These are phyloP conservation scores for Microcyclospora pomicola DNA, from an alignment of 2,329 filamentous ascomycete genomes.

Conservation along the genomic window DNA sequence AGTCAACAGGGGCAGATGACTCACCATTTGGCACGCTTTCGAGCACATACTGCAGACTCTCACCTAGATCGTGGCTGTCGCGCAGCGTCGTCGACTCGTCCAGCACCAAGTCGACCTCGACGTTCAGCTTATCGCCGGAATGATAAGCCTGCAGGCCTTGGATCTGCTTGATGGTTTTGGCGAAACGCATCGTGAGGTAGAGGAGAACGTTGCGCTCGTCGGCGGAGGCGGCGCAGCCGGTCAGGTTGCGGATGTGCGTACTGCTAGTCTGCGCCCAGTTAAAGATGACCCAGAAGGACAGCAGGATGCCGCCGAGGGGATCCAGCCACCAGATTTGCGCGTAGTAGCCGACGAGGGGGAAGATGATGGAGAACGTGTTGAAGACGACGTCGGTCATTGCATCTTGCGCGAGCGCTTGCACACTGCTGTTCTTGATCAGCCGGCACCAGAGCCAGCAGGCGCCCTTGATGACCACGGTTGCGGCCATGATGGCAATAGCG, in stretches of 20 bases:
- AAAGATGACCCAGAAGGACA: slow-evolving; percentile 66
- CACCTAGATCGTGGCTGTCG: slow-evolving; percentile 68
- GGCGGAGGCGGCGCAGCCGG: slow-evolving; percentile 62
- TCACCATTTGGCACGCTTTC: slow-evolving; percentile 62
- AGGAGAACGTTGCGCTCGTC: slow-evolving; percentile 75
- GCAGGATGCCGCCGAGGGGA: slow-evolving; percentile 59
- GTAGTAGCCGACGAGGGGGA: slow-evolving; percentile 63
- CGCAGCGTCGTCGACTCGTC: slow-evolving; percentile 61
- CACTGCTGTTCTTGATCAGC: slow-evolving; percentile 70
- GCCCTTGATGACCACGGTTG: slow-evolving; percentile 70
- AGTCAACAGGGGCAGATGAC: too few relatives aligned
- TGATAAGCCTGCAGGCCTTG: slow-evolving; percentile 78
- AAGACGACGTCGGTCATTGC: slow-evolving; percentile 70
- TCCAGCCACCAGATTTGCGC: slow-evolving; percentile 74
- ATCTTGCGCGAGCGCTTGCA: slow-evolving; percentile 62
- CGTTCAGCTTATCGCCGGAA: slow-evolving; percentile 70
- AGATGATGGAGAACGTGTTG: slow-evolving; percentile 78
- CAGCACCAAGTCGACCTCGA: slow-evolving; percentile 71
- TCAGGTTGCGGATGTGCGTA: slow-evolving; percentile 68
- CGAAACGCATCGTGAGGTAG: slow-evolving; percentile 89
- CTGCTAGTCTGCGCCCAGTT: slow-evolving; percentile 64
- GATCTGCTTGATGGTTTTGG: slow-evolving; percentile 72
- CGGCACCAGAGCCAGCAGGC: slow-evolving; percentile 80
- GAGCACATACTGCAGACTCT: slow-evolving; percentile 69
- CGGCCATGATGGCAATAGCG: slow-evolving; percentile 66